Evolutionary conservation across 768 basidiomycete genomes (phyloP).

Genomic region (Holtermannia corniformis): DNA sequence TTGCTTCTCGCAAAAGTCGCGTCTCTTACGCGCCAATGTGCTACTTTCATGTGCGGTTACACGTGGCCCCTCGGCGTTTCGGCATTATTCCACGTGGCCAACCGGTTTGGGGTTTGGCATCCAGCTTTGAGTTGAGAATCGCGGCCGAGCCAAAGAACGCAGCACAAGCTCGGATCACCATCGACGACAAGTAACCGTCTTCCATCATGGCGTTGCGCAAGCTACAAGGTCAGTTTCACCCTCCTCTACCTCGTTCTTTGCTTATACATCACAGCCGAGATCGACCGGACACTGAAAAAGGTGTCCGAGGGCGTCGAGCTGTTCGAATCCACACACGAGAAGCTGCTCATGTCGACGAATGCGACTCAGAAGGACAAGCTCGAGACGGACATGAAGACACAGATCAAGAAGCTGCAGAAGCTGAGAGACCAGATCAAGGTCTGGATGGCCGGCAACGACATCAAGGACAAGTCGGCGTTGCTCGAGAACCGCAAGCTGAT

Average conservation of each 20-base stretch:
- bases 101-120: too few species aligned
- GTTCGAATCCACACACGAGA: conserved; percentile 72
- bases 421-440: conserved; percentile 82
- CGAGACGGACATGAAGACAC: conserved; percentile 88
- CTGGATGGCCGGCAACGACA: conserved; percentile 95
- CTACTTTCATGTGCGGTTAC: too few species aligned
- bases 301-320: conserved; percentile 75
- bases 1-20: too few species aligned
- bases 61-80: too few species aligned
- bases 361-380: conserved; percentile 98
- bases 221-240: conserved; percentile 20
- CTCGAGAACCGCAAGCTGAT: conserved; percentile 91
- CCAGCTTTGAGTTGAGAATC: too few species aligned
- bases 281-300: conserved; percentile 96
- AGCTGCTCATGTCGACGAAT: conserved; percentile 92
- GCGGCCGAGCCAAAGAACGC: too few species aligned
- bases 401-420: conserved; percentile 91
- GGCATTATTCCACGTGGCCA: too few species aligned
- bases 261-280: conserved; percentile 60
- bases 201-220: conserved; percentile 27
- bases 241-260: background rate
- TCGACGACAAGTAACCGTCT: too few species aligned
- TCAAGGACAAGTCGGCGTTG: conserved; percentile 92
- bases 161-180: too few species aligned
- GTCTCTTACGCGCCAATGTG: too few species aligned